Evolutionary conservation across 345 rosid species (phyloP).

Genomic region (Dipteronia sinensis): DNA sequence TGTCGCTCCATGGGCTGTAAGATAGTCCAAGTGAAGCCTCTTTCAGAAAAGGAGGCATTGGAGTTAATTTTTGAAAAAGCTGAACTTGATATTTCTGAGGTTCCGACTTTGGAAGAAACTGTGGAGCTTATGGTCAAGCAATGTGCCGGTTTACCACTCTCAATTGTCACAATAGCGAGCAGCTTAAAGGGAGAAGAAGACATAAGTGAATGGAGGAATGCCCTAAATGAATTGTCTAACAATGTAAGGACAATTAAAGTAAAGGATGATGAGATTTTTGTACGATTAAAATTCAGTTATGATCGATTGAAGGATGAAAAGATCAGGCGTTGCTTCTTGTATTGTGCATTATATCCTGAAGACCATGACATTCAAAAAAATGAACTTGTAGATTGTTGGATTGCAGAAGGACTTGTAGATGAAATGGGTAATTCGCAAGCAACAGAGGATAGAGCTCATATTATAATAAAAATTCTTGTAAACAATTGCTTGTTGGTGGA

Average conservation of each 20-base stretch:
- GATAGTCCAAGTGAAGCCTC: slow-evolving; percentile 14
- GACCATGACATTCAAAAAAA: not conserved
- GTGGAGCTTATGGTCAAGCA: not conserved
- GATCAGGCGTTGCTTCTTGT: slow-evolving; percentile 24
- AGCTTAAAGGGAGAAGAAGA: slow-evolving; percentile 13
- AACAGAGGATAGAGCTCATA: too few relatives aligned
- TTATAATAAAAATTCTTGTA: too few relatives aligned
- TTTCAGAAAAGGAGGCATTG: slow-evolving; percentile 17
- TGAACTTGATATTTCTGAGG: not conserved
- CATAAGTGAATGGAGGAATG: slow-evolving; percentile 23
- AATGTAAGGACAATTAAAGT: not conserved
- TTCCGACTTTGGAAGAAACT: not conserved
- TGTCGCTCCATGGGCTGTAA: slow-evolving; percentile 17
- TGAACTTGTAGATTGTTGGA: not conserved
- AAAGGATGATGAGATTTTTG: slow-evolving; percentile 1
- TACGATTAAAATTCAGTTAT: slow-evolving; percentile 19
- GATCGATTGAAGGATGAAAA: slow-evolving; percentile 9
- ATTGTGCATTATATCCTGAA: slow-evolving; percentile 27
- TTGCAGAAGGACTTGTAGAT: slow-evolving; percentile 23
- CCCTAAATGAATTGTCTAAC: not conserved
- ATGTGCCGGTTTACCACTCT: slow-evolving; percentile 31
- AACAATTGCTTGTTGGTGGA: too few relatives aligned
- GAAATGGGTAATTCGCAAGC: slow-evolving; percentile 3
- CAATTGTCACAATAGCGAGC: slow-evolving; percentile 14
- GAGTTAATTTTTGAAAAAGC: slow-evolving; percentile 6